Base-by-base conservation (phyloP, 495 filamentous ascomycete species). In the Annulohypoxylon moriforme region DNA sequence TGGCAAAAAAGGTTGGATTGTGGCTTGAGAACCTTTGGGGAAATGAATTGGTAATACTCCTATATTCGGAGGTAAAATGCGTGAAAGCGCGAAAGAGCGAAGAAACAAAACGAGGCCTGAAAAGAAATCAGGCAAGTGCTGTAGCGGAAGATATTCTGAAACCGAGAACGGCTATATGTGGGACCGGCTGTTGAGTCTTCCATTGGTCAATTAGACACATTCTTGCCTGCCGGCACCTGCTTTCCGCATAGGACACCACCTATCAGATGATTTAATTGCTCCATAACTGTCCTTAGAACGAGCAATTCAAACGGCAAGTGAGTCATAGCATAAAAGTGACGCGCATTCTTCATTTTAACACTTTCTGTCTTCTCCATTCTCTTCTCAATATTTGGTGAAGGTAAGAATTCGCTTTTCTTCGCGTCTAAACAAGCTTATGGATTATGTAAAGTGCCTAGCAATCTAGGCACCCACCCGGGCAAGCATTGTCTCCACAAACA, bases 131-230 rank as follows among this genome's bases (percentile, higher is more conserved):
- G 58, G 34, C 14, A 62, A 27, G 47, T 36, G 25, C 20, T 38
- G 14, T 57, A 36, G 44, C 64, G 69, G 69, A 16, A 38, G 55
- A 60, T 73, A 61, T 69, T 61, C 29, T 67, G 40, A 52, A 68
- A 65, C 67, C 67, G 70, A 73, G 47, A 52, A 57, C 60, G 69
- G 69, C 46, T 68, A 67, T 64, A 36, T 72, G n/a, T 64, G 69
- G 64, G 47, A 64, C 67, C 5, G 22, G 3, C 8, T 7, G 11
- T 2, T 7, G 7, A 66, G 61, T 16, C 42, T 65, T 24, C 62
- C 38, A 62, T 63, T 71, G 63, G 62, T n/a, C 52, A 62, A 40
- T 49, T 44, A 3, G 9, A 29, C 3, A 2, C 34, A 1, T 44
- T 42, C 10, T 44, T 36, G 52, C 50, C 46, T 57, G 47, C 36